Percentiles rank a stretch among this genome's conserved stretches.
Conservation (phyloP, 768 basidiomycete species). For the Tricholoma hemisulphureum region DNA sequence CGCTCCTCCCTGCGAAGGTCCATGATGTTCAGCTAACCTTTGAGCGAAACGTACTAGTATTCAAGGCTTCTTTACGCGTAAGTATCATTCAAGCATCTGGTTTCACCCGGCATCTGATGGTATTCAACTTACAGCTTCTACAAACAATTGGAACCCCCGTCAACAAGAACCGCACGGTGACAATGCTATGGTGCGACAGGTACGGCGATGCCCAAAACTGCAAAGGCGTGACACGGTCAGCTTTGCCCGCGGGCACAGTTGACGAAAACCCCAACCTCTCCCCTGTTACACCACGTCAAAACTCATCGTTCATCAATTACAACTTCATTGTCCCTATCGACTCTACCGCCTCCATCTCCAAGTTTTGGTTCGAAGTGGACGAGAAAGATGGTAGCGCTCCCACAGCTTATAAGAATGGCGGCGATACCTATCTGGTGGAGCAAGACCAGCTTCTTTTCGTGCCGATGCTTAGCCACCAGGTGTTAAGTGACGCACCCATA, state of each 20-base stretch:
- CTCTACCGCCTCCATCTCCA: conserved; percentile 40
- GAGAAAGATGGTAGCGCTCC: conserved; percentile 40
- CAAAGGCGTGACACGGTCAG: conserved; percentile 30
- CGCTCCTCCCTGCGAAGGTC: conserved; percentile 42
- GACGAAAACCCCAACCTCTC: conserved; percentile 36
- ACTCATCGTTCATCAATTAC: conserved; percentile 40
- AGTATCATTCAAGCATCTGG: conserved; percentile 8
- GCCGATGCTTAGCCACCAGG: conserved; percentile 36
- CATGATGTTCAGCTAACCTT: conserved; percentile 36
- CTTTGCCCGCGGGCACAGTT: conserved; percentile 29
- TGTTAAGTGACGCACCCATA: conserved; percentile 15
- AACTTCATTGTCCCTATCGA: conserved; percentile 43
- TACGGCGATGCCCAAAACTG: conserved; percentile 36
- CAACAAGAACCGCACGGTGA: conserved; percentile 39
- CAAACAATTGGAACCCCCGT: conserved; percentile 32
- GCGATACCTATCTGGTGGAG: conserved; percentile 37
- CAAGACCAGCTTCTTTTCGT: conserved; percentile 46
- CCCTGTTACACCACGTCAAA: conserved; percentile 34
- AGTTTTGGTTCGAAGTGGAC: conserved; percentile 50
- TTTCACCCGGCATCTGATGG: not conserved
- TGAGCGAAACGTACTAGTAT: conserved; percentile 35
- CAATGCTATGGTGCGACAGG: conserved; percentile 43
- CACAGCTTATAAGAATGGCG: conserved; percentile 41
- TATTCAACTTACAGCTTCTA: conserved; percentile 29
- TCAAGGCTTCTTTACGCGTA: conserved; percentile 42